Evolutionary conservation across 768 basidiomycete genomes (phyloP).

Genomic region (Pleurotus giganteus): DNA sequence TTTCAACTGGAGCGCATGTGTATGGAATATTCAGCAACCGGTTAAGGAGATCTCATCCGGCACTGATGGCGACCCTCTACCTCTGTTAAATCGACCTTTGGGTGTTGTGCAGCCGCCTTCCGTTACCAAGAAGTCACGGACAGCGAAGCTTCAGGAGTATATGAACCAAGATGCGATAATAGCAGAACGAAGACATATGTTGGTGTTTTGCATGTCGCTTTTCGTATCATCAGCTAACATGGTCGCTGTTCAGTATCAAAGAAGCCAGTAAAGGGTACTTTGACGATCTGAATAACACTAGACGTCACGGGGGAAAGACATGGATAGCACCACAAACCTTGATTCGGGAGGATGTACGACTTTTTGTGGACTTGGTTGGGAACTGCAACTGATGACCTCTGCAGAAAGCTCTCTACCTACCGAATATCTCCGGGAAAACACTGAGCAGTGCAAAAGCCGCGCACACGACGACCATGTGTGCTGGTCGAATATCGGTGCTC

Average conservation of each 20-base stretch:
- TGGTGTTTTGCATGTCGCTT: constrained; percentile 19
- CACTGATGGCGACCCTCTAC: constrained; percentile 22
- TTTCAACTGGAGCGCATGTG: neutral
- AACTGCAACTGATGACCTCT: constrained; percentile 3
- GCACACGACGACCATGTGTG: constrained; percentile 77
- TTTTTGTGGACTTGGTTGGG: neutral
- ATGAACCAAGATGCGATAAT: constrained; percentile 70
- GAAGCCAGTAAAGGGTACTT: constrained; percentile 81
- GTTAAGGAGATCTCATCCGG: constrained; percentile 7
- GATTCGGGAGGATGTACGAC: constrained; percentile 85
- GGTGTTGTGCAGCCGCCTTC: constrained; percentile 74
- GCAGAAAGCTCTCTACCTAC: constrained; percentile 91
- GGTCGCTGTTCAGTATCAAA: constrained; percentile 33
- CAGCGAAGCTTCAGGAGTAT: constrained; percentile 63
- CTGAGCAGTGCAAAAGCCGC: constrained; percentile 53
- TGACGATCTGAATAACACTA: constrained; percentile 74
- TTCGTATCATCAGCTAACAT: neutral
- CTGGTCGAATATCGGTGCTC: constrained; percentile 75
- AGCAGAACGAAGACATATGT: constrained; percentile 67
- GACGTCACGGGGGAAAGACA: constrained; percentile 86
- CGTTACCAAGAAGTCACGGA: constrained; percentile 54
- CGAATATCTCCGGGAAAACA: constrained; percentile 75
- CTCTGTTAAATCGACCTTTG: constrained; percentile 60
- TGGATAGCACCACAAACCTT: constrained; percentile 91
- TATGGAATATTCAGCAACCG: neutral